A percentile compares a stretch with the other conserved stretches of the same genome.
phyloP scores from a whole-genome alignment of 805 yeast species.

The Millerago galiae region DNA sequence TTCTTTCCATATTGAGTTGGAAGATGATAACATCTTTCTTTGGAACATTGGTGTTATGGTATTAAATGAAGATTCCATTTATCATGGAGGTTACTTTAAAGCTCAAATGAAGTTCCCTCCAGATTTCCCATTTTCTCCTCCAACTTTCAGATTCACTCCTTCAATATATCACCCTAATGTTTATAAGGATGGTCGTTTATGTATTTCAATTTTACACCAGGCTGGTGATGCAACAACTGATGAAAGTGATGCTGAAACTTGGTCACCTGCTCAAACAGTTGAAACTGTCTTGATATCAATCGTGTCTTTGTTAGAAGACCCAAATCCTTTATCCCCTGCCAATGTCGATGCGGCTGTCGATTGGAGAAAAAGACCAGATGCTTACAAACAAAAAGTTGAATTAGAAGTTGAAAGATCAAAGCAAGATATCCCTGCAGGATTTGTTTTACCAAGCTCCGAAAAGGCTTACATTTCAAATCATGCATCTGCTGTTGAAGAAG shows the following conservation, averaged over 20 bases:
- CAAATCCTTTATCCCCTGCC: constrained; percentile 90
- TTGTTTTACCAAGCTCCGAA: constrained; percentile 69
- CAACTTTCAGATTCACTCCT: constrained; percentile 86
- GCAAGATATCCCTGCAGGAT: constrained; percentile 81
- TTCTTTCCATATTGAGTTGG: constrained; percentile 61
- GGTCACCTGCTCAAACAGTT: constrained; percentile 92
- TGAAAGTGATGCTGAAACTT: constrained; percentile 89
- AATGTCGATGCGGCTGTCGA: constrained; percentile 93
- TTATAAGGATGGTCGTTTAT: constrained; percentile 85
- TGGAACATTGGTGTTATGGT: constrained; percentile 94
- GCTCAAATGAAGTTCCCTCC: constrained; percentile 92
- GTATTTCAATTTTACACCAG: constrained; percentile 88
- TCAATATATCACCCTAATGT: constrained; percentile 94
- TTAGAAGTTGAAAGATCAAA: constrained; percentile 81
- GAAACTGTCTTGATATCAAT: constrained; percentile 87
- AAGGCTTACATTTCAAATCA: constrained; percentile 42
- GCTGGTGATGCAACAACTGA: constrained; percentile 88
- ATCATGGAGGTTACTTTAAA: constrained; percentile 90
- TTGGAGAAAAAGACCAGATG: constrained; percentile 75
- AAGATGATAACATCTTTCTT: constrained; percentile 53
- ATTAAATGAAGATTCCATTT: constrained; percentile 78
- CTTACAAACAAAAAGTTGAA: constrained; percentile 66
- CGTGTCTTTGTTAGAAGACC: constrained; percentile 86
- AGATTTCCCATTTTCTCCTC: constrained; percentile 91
- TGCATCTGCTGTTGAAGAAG: constrained; percentile 34